Evolutionary conservation across 306 rosid species (phyloP).

Genomic region (Begonia fuchsioides): DNA sequence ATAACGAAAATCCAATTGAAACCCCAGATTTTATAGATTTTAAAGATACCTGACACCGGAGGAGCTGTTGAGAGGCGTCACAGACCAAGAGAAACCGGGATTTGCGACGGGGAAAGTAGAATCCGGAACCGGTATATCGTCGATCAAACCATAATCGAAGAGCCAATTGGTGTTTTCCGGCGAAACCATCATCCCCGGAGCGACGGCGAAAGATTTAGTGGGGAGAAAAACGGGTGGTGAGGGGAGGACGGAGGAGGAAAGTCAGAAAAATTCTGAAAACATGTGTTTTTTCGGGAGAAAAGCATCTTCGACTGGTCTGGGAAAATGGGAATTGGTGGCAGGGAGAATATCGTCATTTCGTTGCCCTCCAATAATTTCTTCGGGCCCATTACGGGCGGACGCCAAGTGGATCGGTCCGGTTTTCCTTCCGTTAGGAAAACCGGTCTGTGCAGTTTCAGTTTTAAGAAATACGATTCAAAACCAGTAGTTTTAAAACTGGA

Average conservation of each 20-base stretch:
- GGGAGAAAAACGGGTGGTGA: not conserved
- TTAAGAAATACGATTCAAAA: too few species aligned
- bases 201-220: conserved; percentile 6
- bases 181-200: conserved; percentile 42
- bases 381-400: too few species aligned
- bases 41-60: conserved; percentile 35
- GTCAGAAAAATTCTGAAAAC: not conserved
- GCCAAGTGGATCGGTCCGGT: too few species aligned
- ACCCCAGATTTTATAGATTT: not conserved
- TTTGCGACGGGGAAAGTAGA: conserved; percentile 36
- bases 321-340: conserved; percentile 8
- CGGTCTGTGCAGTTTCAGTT: too few species aligned
- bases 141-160: conserved; percentile 61
- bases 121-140: conserved; percentile 55
- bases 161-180: conserved; percentile 90
- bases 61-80: conserved; percentile 29
- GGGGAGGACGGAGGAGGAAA: not conserved
- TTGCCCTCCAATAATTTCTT: too few species aligned
- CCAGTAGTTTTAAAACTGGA: too few species aligned
- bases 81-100: conserved; percentile 58
- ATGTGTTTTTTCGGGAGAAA: not conserved
- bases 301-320: conserved; percentile 4
- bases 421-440: too few species aligned
- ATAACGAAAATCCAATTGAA: not conserved
- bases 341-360: not conserved